Conservation (phyloP, 306 rosid genomes). For the Vachellia pachyceras region DNA sequence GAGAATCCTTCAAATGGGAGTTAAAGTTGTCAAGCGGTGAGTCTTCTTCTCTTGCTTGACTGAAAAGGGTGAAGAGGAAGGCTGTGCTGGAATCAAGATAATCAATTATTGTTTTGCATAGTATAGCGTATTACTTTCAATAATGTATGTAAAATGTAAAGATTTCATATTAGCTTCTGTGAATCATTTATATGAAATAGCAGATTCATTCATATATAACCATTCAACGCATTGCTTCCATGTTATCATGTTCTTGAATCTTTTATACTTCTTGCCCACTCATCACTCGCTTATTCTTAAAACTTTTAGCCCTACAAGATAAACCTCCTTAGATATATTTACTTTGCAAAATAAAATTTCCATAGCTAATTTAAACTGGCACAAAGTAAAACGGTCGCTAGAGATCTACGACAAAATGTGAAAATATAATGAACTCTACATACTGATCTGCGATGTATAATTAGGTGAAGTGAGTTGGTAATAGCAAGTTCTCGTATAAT, state of each 20-base stretch:
- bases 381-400: background rate
- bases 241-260: background rate
- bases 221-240: slow-evolving; percentile 23
- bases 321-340: too few species aligned
- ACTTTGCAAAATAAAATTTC: too few species aligned
- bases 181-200: slow-evolving; percentile 9
- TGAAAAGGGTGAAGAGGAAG: background rate
- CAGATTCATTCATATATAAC: slow-evolving; percentile 10
- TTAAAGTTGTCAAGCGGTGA: slow-evolving; percentile 28
- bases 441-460: background rate
- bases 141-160: slow-evolving; percentile 39
- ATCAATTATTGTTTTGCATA: background rate
- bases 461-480: background rate
- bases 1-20: slow-evolving; percentile 29
- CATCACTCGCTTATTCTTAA: background rate
- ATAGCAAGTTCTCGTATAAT: background rate
- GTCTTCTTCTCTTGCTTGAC: slow-evolving; percentile 19
- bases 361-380: too few species aligned
- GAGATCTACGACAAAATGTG: background rate
- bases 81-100: slow-evolving; percentile 16
- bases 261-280: background rate
- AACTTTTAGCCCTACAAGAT: too few species aligned
- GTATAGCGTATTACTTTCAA: background rate
- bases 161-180: slow-evolving; percentile 12
- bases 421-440: background rate